Evolutionary conservation across 2,329 filamentous ascomycete species (phyloP).

Genomic region (Ophiostoma quercus): DNA sequence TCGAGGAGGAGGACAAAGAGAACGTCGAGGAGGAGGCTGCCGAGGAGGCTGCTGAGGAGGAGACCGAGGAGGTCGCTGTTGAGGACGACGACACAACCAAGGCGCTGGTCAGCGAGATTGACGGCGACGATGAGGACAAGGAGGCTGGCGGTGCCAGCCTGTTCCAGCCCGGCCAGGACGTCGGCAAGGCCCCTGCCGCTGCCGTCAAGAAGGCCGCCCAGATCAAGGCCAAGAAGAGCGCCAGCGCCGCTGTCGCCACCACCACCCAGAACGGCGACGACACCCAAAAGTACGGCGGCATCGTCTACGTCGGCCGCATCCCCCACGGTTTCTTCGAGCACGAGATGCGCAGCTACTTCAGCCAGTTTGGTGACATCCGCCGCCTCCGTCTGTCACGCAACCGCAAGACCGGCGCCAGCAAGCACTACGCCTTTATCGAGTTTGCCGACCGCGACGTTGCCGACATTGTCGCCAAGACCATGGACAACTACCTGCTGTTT

Average conservation of each 20-base stretch:
- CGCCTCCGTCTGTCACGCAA: constrained; percentile 81
- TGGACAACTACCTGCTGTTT: constrained; percentile 96
- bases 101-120: constrained; percentile 25
- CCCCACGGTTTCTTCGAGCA: constrained; percentile 83
- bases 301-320: constrained; percentile 77
- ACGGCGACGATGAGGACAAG: constrained; percentile 20
- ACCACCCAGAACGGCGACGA: neutral
- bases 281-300: constrained; percentile 49
- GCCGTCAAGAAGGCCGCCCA: constrained; percentile 18
- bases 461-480: constrained; percentile 86
- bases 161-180: constrained; percentile 28
- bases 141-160: constrained; percentile 24
- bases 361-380: constrained; percentile 81
- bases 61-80: constrained; percentile 17
- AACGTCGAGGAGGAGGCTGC: neutral
- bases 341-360: constrained; percentile 89
- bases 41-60: constrained; percentile 18
- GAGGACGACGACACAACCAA: constrained; percentile 25
- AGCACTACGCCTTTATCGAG: constrained; percentile 93
- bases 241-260: neutral
- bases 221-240: constrained; percentile 6
- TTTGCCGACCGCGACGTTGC: constrained; percentile 74
- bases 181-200: constrained; percentile 26
- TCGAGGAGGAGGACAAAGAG: constrained; percentile 17
- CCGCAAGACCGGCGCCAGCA: constrained; percentile 82